A percentile compares a stretch with the other conserved stretches of the same genome.
Evolutionary conservation across 345 rosid species (phyloP).

Genomic region (Kandelia obovata): DNA sequence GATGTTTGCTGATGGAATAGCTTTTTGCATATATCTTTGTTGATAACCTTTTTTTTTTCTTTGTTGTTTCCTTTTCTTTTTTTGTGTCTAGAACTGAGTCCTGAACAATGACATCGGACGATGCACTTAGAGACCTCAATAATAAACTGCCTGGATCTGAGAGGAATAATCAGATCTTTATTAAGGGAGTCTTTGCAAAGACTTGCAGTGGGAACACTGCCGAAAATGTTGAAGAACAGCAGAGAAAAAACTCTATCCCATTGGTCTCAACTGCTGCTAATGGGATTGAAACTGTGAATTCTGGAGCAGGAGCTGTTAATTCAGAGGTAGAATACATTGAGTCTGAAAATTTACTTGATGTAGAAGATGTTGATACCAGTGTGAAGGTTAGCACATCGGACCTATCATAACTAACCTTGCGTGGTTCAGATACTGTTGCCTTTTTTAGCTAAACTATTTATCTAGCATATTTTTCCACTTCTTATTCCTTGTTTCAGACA

Average conservation of each 20-base stretch:
- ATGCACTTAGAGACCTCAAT: constrained; percentile 69
- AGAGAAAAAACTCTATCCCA: constrained; percentile 27
- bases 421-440: background rate
- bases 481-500: background rate
- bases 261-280: constrained; percentile 37
- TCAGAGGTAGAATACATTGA: constrained; percentile 80
- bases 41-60: background rate
- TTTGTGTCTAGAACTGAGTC: constrained; percentile 21
- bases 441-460: constrained; percentile 10
- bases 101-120: constrained; percentile 50
- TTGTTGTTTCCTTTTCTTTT: background rate
- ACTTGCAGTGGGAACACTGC: constrained; percentile 43
- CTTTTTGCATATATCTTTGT: background rate
- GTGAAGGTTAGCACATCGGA: constrained; percentile 46
- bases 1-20: background rate
- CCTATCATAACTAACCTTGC: background rate
- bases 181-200: constrained; percentile 52
- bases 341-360: constrained; percentile 64
- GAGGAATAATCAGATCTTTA: constrained; percentile 45
- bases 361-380: constrained; percentile 60
- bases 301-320: constrained; percentile 42
- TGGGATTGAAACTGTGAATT: constrained; percentile 41
- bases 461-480: background rate
- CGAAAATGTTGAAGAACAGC: constrained; percentile 53
- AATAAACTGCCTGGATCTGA: constrained; percentile 56